Evolutionary conservation across 2,329 filamentous ascomycete genomes (phyloP).

Genomic region (Arthrinium puccinioides): DNA sequence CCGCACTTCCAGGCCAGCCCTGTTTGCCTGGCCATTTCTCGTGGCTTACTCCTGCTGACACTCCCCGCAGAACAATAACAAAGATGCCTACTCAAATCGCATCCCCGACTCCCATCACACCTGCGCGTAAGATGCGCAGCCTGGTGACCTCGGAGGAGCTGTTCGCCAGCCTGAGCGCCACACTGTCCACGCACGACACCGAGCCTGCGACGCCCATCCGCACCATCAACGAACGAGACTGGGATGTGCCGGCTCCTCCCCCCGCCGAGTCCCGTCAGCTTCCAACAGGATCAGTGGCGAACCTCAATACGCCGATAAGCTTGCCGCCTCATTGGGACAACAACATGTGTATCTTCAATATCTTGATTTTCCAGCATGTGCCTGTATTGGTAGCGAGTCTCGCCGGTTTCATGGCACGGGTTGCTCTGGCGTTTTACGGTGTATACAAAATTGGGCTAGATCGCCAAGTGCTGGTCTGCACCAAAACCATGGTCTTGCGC

Average conservation of each 20-base stretch:
- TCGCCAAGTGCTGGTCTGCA: too few species aligned
- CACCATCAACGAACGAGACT: slow-evolving; percentile 50
- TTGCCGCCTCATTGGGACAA: not conserved
- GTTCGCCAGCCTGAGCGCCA: slow-evolving; percentile 45
- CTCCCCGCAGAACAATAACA: too few species aligned
- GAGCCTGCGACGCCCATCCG: slow-evolving; percentile 38
- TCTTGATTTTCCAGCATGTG: slow-evolving; percentile 2
- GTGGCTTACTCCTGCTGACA: too few species aligned
- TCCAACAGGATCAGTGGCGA: slow-evolving; percentile 50
- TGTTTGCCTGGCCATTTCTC: too few species aligned
- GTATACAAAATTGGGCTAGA: too few species aligned
- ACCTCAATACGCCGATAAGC: slow-evolving; percentile 24
- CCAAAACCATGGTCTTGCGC: too few species aligned
- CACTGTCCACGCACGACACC: slow-evolving; percentile 35
- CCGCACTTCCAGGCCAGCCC: too few species aligned
- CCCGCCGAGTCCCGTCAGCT: slow-evolving; percentile 58
- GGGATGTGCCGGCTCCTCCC: slow-evolving; percentile 57
- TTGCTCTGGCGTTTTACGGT: slow-evolving; percentile 1
- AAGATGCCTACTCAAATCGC: slow-evolving; percentile 39
- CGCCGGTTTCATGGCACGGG: not conserved
- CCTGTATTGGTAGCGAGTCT: slow-evolving; percentile 3
- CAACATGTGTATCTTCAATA: too few species aligned
- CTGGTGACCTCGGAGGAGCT: slow-evolving; percentile 42
- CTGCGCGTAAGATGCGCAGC: slow-evolving; percentile 36
- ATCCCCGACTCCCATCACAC: slow-evolving; percentile 39